Conservation (phyloP, 768 basidiomycete genomes). For the Galerina marginata region DNA sequence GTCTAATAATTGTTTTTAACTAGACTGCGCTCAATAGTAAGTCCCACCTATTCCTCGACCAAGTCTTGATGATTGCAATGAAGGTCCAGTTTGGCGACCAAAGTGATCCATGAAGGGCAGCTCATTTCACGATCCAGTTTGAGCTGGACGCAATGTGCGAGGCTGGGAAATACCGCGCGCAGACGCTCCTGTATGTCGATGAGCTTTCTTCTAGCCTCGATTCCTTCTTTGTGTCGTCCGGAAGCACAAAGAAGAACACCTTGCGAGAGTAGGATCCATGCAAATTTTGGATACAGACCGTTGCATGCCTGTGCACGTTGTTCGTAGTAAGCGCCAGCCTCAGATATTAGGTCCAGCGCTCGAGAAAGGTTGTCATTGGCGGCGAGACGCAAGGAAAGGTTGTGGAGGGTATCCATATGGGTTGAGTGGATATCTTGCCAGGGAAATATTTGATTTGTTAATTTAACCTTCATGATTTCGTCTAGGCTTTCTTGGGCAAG, state of each 20-base stretch:
- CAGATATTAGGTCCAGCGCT: conserved; percentile 2
- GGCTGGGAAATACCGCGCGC: background rate
- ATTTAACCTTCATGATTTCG: background rate
- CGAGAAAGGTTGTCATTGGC: background rate
- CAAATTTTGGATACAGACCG: conserved; percentile 3
- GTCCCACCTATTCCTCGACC: too few relatives aligned
- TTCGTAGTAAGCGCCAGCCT: conserved; percentile 1
- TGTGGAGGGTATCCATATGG: background rate
- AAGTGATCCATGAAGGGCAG: background rate
- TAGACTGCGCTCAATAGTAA: too few relatives aligned
- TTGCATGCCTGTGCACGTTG: conserved; percentile 4
- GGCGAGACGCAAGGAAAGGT: background rate
- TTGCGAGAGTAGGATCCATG: background rate
- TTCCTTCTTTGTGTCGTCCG: conserved; percentile 12
- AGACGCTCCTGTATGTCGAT: background rate
- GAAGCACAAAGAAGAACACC: conserved; percentile 9
- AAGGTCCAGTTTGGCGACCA: background rate
- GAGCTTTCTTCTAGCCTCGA: background rate
- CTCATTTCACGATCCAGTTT: background rate
- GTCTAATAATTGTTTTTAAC: too few relatives aligned
- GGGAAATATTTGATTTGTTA: background rate
- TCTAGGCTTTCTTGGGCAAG: background rate
- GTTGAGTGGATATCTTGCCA: background rate
- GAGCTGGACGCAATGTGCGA: background rate
- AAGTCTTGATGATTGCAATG: background rate